Base-by-base conservation (phyloP, 2,329 filamentous ascomycete species). In the Ceratocystis colombiana region DNA sequence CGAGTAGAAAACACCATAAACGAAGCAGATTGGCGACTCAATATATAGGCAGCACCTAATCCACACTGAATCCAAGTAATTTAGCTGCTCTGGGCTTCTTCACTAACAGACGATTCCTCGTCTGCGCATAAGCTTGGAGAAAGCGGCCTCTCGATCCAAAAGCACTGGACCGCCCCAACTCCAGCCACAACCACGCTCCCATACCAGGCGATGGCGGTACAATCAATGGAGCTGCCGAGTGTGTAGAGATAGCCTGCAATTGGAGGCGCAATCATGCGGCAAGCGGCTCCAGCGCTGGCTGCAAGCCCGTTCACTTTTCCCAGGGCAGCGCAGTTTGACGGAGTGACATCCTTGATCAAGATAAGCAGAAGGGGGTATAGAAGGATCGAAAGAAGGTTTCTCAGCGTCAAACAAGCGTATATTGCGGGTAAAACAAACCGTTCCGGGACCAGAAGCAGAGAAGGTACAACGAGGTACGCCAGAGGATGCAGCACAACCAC, bases 281-380 rank as follows among this genome's bases (percentile, higher is more conserved):
- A 88, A 5, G 82, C 84, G 5, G 84, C 85, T 30, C 84, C 84
- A 1, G 83, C 84, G 67, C 83, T 86, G 63, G 85, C 85, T 25
- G 85, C 84, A 55, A 88, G 74, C 3, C 85, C 85, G 68, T 88
- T 88, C 70, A 88, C 82, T 70, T 80, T 84, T 64, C 85, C 85
- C 48, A 87, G 76, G 5, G 84, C 79, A 53, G 76, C 77, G 5
- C 78, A 75, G 5, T 62, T 62, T 41, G 77, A 79, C 1, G 84
- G 83, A 0, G 83, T 85, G 1, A 84, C 83, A 71, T 87, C 83
- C 74, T 88, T 88, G 77, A 88, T 82, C 41, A 87, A 77, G 70
- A 88, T 88, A 57, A 88, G 77, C 46, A 88, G 78, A 4, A 87
- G 77, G 1, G 85, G 85, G 71, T 86, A 88, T n/a, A 86, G 77